phyloP scores from a whole-genome alignment of 176 grass and related monocot species.

The Musa beccarii region DNA sequence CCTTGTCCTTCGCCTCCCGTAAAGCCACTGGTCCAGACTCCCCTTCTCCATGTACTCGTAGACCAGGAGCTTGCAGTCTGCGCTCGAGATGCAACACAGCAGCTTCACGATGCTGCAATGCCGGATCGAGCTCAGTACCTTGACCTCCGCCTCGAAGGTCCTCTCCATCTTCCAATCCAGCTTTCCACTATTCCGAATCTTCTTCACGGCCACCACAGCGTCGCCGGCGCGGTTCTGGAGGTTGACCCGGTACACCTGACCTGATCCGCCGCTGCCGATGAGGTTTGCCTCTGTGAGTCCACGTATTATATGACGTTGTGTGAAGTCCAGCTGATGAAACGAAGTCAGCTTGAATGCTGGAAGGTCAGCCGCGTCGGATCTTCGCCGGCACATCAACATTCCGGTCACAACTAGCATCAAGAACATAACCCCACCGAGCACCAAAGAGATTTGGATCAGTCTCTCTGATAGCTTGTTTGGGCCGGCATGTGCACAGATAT shows the following conservation, averaged over 20 bases:
- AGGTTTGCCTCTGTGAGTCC: background rate
- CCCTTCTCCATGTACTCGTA: slow-evolving; percentile 58
- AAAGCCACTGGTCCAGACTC: slow-evolving; percentile 48
- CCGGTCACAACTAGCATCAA: background rate
- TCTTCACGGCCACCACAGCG: slow-evolving; percentile 30
- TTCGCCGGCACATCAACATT: background rate
- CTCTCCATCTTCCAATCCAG: slow-evolving; percentile 19
- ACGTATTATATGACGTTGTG: background rate
- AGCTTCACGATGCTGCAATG: slow-evolving; percentile 49
- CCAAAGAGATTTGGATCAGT: slow-evolving; percentile 11
- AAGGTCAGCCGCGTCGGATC: background rate
- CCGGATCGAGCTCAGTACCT: slow-evolving; percentile 41
- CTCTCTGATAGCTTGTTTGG: background rate
- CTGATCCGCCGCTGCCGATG: slow-evolving; percentile 4
- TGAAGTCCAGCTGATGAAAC: slow-evolving; percentile 12
- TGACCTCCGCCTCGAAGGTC: slow-evolving; percentile 42
- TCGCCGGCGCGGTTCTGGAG: background rate
- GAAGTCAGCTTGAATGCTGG: slow-evolving; percentile 18
- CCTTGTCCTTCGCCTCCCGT: background rate
- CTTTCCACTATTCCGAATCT: slow-evolving; percentile 22
- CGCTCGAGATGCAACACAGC: slow-evolving; percentile 34
- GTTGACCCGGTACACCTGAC: slow-evolving; percentile 26
- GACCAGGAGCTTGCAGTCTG: slow-evolving; percentile 32
- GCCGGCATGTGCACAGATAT: background rate
- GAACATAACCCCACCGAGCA: slow-evolving; percentile 10